Base-by-base conservation (phyloP, 2,329 filamentous ascomycete species). In the Ophiocordyceps camponoti-saundersi region DNA sequence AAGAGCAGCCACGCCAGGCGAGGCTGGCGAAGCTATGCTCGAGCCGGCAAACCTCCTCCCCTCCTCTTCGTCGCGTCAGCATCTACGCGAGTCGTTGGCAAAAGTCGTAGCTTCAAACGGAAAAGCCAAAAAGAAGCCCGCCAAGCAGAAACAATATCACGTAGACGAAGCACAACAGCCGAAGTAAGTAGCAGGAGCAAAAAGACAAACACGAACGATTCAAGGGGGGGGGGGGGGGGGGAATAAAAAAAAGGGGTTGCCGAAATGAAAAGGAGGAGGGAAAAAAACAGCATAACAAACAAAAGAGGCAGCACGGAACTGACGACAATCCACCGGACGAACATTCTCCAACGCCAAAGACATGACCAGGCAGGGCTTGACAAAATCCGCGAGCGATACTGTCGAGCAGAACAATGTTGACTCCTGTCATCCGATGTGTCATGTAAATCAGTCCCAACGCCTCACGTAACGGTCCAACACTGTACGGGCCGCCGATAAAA, bases 261-360 rank as follows among this genome's bases (percentile, higher is more conserved):
- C 23, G 23, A 26, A 26, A 26, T 5, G 23, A 26, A 26, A 4
- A 26, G 23, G 8, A 13, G 6, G 34, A 39, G 12, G 8, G 18
- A 39, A 39, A 16, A 16, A n/a, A 39, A 39, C 18, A 16, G 13
- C 10, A 18, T n/a, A 39, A 39, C 11, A 39, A 53, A 26, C 23
- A 55, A 44, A 44, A 21, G 29, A 21, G 18, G 44, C 44, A 29
- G 55, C 56, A 59, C 60, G 57, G 56, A 62, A 60, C 61, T 18
- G 56, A 60, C 60, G 56, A 59, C 59, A 59, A 59, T 58, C 58
- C 59, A 59, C 60, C 61, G 50, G 53, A 57, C 59, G 56, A 61
- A 57, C 34, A 51, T 62, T 65, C 62, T 64, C 60, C 61, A 65
- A 65, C 62, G 62, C 62, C 62, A 61, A 39, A 5, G 60, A 63